Evolutionary conservation across 2,329 filamentous ascomycete species (phyloP).

Genomic region (Pseudogymnoascus sp.): DNA sequence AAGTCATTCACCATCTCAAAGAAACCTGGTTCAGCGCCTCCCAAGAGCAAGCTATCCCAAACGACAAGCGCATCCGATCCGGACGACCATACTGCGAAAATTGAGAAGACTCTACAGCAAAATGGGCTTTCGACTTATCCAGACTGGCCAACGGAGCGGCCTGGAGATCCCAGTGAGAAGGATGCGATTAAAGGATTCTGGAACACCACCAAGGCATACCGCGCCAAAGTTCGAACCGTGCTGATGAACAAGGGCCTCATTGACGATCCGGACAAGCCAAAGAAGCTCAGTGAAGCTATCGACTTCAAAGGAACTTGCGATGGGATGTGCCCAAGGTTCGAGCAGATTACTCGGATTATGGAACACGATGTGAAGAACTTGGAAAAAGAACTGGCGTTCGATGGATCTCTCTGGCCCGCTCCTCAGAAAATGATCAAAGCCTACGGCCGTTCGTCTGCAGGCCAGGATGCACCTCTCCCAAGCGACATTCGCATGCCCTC

Average conservation of each 20-base stretch:
- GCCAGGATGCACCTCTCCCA: constrained; percentile 59
- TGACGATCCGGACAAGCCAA: constrained; percentile 58
- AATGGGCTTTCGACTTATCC: constrained; percentile 39
- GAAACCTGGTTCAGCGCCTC: constrained; percentile 1
- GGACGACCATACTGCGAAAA: constrained; percentile 37
- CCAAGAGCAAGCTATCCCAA: constrained; percentile 9
- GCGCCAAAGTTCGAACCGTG: constrained; percentile 49
- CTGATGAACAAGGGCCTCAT: constrained; percentile 55
- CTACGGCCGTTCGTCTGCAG: constrained; percentile 60
- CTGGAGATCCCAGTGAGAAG: constrained; percentile 46
- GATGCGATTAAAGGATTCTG: constrained; percentile 48
- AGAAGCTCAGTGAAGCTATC: constrained; percentile 56
- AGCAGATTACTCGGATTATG: constrained; percentile 56
- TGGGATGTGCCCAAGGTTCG: constrained; percentile 64
- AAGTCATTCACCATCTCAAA: constrained; percentile 6
- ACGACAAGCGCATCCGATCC: background rate
- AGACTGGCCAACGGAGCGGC: constrained; percentile 45
- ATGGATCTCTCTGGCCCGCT: constrained; percentile 40
- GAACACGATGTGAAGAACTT: constrained; percentile 52
- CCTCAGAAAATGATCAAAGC: constrained; percentile 58
- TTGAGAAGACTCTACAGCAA: constrained; percentile 46
- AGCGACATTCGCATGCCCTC: constrained; percentile 60
- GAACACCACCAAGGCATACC: constrained; percentile 50
- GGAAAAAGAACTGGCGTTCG: constrained; percentile 42
- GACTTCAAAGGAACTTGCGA: constrained; percentile 63